phyloP scores from a whole-genome alignment of 352 stramenopile genomes.

The Pythium brassicae region DNA sequence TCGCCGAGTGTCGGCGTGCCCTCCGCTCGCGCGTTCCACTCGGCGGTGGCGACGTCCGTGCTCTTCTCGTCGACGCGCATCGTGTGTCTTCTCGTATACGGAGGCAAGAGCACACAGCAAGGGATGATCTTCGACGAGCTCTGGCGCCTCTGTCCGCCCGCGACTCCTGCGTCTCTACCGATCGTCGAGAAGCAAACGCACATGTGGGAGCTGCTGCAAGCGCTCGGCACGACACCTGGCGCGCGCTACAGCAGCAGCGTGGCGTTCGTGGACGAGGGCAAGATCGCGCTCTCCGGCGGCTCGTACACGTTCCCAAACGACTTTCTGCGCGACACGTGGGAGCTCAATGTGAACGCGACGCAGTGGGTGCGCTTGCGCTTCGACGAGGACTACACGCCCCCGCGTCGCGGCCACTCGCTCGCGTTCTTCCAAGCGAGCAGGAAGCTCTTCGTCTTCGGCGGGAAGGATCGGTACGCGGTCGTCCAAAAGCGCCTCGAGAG shows the following conservation, averaged over 20 bases:
- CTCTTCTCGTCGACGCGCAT: slow-evolving; percentile 24
- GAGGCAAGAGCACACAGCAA: slow-evolving; percentile 39
- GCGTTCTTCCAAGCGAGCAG: slow-evolving; percentile 30
- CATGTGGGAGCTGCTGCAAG: slow-evolving; percentile 48
- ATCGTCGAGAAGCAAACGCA: slow-evolving; percentile 39
- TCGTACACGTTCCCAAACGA: slow-evolving; percentile 77
- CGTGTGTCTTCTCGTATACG: slow-evolving; percentile 51
- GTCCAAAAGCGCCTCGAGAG: slow-evolving; percentile 45
- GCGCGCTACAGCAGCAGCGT: slow-evolving; percentile 56
- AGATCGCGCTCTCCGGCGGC: slow-evolving; percentile 49
- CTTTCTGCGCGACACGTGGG: slow-evolving; percentile 67
- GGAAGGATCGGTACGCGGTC: slow-evolving; percentile 56
- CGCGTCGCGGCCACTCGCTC: slow-evolving; percentile 50
- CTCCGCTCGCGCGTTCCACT: slow-evolving; percentile 42
- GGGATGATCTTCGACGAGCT: slow-evolving; percentile 65
- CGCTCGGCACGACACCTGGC: slow-evolving; percentile 41
- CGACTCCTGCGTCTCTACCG: neutral
- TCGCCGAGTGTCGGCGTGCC: slow-evolving; percentile 14
- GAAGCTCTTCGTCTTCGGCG: slow-evolving; percentile 51
- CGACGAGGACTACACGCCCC: slow-evolving; percentile 37
- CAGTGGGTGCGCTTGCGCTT: slow-evolving; percentile 64
- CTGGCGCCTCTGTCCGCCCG: slow-evolving; percentile 53
- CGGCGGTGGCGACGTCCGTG: slow-evolving; percentile 29
- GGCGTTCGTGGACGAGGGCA: slow-evolving; percentile 53
- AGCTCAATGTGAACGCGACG: slow-evolving; percentile 61